phyloP scores from a whole-genome alignment of 2,329 filamentous ascomycete species.

The Shiraia sp. region DNA sequence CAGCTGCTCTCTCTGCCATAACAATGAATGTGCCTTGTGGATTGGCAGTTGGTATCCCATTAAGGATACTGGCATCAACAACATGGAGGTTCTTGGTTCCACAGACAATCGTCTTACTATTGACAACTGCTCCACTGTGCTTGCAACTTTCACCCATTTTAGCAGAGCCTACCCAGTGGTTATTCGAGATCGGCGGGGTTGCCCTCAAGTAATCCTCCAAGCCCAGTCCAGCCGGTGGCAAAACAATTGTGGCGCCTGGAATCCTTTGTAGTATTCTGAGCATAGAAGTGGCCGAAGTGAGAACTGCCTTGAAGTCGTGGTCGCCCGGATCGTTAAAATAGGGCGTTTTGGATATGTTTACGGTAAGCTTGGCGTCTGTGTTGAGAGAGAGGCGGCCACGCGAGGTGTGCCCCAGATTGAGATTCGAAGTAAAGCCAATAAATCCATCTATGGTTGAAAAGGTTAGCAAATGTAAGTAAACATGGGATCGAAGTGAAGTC shows the following conservation, averaged over 20 bases:
- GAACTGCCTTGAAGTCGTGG: constrained; percentile 61
- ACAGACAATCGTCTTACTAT: constrained; percentile 50
- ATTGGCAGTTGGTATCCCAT: constrained; percentile 16
- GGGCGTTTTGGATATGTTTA: constrained; percentile 59
- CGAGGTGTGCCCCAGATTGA: constrained; percentile 63
- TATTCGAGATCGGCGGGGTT: constrained; percentile 14
- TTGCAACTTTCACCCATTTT: constrained; percentile 48
- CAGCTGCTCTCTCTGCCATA: constrained; percentile 14
- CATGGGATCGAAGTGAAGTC: no score
- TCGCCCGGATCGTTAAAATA: constrained; percentile 55
- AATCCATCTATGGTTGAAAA: not conserved
- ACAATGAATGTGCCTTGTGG: constrained; percentile 13
- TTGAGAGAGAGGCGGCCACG: constrained; percentile 63
- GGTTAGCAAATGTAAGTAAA: constrained; percentile 2
- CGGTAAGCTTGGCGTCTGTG: constrained; percentile 52
- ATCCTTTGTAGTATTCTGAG: constrained; percentile 55
- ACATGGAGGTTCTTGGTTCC: constrained; percentile 43
- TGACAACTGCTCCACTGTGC: constrained; percentile 45
- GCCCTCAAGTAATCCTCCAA: constrained; percentile 41
- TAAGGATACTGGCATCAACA: constrained; percentile 38
- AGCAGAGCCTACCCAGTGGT: constrained; percentile 54
- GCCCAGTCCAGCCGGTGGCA: constrained; percentile 53
- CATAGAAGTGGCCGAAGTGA: constrained; percentile 61
- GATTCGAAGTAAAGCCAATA: constrained; percentile 52
- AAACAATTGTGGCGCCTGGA: constrained; percentile 56